Evolutionary conservation across 2,329 filamentous ascomycete species (phyloP).

Genomic region (Geoglossum cookeanum): DNA sequence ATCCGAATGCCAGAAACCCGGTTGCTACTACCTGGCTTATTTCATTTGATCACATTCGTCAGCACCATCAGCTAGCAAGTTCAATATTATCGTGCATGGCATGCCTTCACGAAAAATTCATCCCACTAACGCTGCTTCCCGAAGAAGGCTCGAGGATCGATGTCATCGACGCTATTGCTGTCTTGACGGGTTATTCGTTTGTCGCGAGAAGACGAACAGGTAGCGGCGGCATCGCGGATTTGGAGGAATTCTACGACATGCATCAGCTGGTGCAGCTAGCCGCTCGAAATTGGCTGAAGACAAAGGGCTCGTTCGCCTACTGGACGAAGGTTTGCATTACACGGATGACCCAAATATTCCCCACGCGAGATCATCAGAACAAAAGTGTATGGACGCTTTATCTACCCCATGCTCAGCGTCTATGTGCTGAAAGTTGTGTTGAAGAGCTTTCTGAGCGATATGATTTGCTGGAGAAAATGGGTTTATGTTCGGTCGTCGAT

Average conservation of each 20-base stretch:
- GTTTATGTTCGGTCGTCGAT: too few relatives aligned
- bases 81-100: slow-evolving; percentile 20
- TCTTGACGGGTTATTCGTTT: slow-evolving; percentile 16
- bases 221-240: not conserved
- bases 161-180: slow-evolving; percentile 16
- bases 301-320: not conserved
- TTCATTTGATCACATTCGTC: slow-evolving; percentile 19
- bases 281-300: slow-evolving; percentile 16
- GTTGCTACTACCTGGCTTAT: slow-evolving; percentile 21
- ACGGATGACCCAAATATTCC: not conserved
- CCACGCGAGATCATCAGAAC: too few relatives aligned
- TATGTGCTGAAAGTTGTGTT: too few relatives aligned
- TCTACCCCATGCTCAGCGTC: too few relatives aligned
- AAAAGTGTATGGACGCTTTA: too few relatives aligned
- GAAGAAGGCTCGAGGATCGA: slow-evolving; percentile 10
- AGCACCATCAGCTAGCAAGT: slow-evolving; percentile 15
- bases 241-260: slow-evolving; percentile 12
- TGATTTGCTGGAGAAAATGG: too few relatives aligned
- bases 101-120: slow-evolving; percentile 16
- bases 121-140: slow-evolving; percentile 18
- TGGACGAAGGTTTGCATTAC: not conserved
- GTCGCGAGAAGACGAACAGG: slow-evolving; percentile 10
- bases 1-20: slow-evolving; percentile 16
- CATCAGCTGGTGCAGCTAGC: slow-evolving; percentile 20
- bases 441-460: too few relatives aligned